Base-by-base conservation (phyloP, 495 filamentous ascomycete species). In the Pyrenula massariospora region DNA sequence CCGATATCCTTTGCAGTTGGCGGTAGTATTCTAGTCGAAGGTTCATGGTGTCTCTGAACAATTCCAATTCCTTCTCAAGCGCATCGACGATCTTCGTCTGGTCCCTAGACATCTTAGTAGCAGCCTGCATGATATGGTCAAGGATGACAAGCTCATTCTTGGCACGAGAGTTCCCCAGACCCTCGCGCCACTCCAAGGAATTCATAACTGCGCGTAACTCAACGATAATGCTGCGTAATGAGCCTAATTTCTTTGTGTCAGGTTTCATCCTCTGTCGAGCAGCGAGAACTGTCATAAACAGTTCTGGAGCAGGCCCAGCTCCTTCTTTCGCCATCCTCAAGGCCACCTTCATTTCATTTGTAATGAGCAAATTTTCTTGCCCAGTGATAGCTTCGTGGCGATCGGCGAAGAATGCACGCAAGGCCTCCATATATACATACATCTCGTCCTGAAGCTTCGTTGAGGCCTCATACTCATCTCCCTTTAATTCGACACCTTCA, bases 401-500 rank as follows among this genome's bases (percentile, higher is more conserved):
- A 68, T 96, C 90, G 12, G 87, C 84, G 53, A 92, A 78, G 56
- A 86, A 74, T 0, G 84, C 82, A 54, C 88, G 75, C 25, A 96
- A 71, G 15, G 81, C 85, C 58, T 89, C 79, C 58, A 91, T 84
- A 65, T 91, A 95, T 19, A 86, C 87, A 70, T 89, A 87, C 36
- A 95, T 83, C 59, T 87, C 76, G 57, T 94, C 90, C 66, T 96
- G 91, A 48, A 85, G 76, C 65, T 87, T 88, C 0, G 87, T 92
- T 1, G 91, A 93, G 15, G 85, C 79, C 58, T 90, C 88, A 59
- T 93, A 94, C 66, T 96, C 92, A 22, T 96, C 82, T 31, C 93
- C 92, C 47, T 90, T 87, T 1, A 84, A 77, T 70, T 93, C 87
- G 31, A 65, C 64, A 8, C 76, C 71, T 12, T 77, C 78, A 5